Conservation (phyloP, 75 land plant species). For the Pinus albicaulis region DNA sequence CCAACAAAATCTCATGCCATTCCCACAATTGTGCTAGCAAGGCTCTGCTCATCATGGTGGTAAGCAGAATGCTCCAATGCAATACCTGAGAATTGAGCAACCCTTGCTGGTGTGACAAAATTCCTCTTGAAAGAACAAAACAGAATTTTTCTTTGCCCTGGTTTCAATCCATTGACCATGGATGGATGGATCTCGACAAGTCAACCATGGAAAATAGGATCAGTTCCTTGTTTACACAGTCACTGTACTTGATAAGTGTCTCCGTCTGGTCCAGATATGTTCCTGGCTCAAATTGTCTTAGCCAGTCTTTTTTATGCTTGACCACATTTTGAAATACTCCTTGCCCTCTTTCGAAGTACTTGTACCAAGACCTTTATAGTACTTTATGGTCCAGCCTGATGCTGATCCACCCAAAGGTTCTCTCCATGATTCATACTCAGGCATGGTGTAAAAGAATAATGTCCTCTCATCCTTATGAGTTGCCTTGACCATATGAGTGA, state of each 20-base stretch:
- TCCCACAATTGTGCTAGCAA: constrained; percentile 89
- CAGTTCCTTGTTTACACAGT: constrained; percentile 94
- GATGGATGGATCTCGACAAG: constrained; percentile 89
- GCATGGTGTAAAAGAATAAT: background rate
- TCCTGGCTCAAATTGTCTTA: constrained; percentile 92
- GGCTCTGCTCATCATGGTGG: constrained; percentile 94
- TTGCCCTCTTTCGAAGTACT: constrained; percentile 91
- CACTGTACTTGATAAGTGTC: constrained; percentile 78
- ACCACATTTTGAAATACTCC: constrained; percentile 76
- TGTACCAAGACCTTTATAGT: no score
- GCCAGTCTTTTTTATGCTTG: constrained; percentile 93
- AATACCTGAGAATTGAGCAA: constrained; percentile 85
- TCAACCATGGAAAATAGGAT: constrained; percentile 26
- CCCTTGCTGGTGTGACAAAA: constrained; percentile 86
- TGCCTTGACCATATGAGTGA: constrained; percentile 98
- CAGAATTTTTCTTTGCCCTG: constrained; percentile 39
- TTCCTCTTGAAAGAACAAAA: constrained; percentile 7
- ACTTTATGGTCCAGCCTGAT: constrained; percentile 20
- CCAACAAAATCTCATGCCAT: constrained; percentile 68
- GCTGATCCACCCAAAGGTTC: constrained; percentile 68
- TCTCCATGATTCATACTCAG: constrained; percentile 33
- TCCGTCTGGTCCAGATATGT: constrained; percentile 82
- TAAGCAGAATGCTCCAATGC: constrained; percentile 33
- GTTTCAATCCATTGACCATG: constrained; percentile 97
- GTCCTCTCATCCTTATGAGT: constrained; percentile 58